A percentile compares a stretch with the other conserved stretches of the same genome.
phyloP scores from a whole-genome alignment of 345 rosid species.

The Moringa oleifera region DNA sequence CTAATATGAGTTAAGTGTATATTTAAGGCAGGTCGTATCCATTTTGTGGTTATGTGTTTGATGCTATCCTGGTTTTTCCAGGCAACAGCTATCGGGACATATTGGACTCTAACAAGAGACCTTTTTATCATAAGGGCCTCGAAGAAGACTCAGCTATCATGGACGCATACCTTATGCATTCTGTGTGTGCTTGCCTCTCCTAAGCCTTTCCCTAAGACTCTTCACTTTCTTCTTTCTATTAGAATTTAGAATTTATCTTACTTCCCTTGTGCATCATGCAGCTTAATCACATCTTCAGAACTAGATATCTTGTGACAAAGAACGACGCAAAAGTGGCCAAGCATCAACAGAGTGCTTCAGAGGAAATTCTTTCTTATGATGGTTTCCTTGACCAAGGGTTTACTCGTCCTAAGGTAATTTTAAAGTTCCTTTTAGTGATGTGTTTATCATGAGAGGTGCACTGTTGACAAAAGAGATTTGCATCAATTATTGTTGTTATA shows the following conservation, averaged over 20 bases:
- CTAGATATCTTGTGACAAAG: constrained; percentile 68
- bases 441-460: not conserved
- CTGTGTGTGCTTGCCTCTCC: constrained; percentile 48
- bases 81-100: constrained; percentile 80
- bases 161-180: constrained; percentile 88
- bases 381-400: constrained; percentile 82
- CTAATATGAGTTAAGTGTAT: not conserved
- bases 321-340: constrained; percentile 69
- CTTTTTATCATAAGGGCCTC: constrained; percentile 66
- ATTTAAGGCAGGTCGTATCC: constrained; percentile 3
- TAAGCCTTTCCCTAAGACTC: constrained; percentile 12
- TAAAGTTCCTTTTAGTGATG: constrained; percentile 4
- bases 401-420: constrained; percentile 90
- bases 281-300: constrained; percentile 83
- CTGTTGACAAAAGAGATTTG: not conserved
- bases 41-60: constrained; percentile 20
- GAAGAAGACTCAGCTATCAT: constrained; percentile 75
- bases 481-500: not conserved
- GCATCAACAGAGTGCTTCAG: constrained; percentile 38
- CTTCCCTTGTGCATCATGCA: constrained; percentile 32
- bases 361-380: constrained; percentile 47
- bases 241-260: constrained; percentile 8
- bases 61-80: constrained; percentile 21
- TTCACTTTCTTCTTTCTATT: constrained; percentile 6
- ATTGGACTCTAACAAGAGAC: constrained; percentile 78